These are phyloP conservation scores for Scheffersomyces segobiensis DNA, from an alignment of 1,139 yeast genomes.

Conservation along the genomic window DNA sequence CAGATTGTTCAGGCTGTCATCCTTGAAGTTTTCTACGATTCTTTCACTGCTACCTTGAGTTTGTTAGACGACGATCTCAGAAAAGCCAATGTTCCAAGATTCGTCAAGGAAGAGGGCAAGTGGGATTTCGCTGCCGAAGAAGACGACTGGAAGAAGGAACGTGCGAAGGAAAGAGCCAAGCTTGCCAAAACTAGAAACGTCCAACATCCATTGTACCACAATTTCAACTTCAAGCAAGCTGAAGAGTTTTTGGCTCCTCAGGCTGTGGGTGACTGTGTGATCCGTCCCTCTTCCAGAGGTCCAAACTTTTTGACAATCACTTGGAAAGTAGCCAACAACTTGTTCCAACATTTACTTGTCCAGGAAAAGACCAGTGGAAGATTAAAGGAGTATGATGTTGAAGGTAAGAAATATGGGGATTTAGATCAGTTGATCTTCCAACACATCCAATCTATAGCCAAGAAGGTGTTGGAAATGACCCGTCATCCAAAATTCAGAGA, in stretches of 20 bases:
- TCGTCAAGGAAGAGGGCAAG: conserved; percentile 58
- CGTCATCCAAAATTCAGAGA: conserved; percentile 85
- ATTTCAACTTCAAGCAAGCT: conserved; percentile 83
- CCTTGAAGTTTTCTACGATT: conserved; percentile 64
- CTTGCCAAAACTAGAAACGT: conserved; percentile 64
- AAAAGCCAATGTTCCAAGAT: conserved; percentile 52
- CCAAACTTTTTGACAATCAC: conserved; percentile 86
- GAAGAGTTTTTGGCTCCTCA: conserved; percentile 90
- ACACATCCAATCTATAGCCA: conserved; percentile 83
- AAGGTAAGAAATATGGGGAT: conserved; percentile 72
- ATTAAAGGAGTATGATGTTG: conserved; percentile 68
- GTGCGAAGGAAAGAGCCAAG: conserved; percentile 59
- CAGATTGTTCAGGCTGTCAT: conserved; percentile 88
- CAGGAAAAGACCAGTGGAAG: conserved; percentile 62
- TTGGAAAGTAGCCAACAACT: conserved; percentile 91
- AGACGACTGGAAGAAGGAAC: conserved; percentile 59
- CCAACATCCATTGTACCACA: conserved; percentile 89
- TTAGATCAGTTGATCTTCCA: conserved; percentile 90
- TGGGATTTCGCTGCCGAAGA: conserved; percentile 88
- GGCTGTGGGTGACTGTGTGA: conserved; percentile 88
- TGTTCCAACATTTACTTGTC: conserved; percentile 90
- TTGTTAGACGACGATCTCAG: conserved; percentile 65
- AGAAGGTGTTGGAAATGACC: conserved; percentile 81
- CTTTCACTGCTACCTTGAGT: conserved; percentile 74
- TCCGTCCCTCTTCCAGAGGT: conserved; percentile 93